Evolutionary conservation across 148 eudicot genomes (phyloP).

Genomic region (Rhododendron vialii): DNA sequence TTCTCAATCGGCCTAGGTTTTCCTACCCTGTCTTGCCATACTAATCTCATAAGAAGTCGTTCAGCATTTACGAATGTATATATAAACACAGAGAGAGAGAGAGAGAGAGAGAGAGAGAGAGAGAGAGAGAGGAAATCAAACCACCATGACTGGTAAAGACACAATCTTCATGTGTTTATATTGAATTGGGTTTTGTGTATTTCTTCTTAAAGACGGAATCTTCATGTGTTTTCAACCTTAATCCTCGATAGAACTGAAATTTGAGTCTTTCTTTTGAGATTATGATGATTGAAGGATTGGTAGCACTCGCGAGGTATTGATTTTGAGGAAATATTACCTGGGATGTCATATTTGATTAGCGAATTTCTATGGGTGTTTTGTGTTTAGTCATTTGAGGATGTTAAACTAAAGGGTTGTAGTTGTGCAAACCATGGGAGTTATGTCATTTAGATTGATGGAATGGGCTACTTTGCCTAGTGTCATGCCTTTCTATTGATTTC

Average conservation of each 20-base stretch:
- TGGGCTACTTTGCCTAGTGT: background rate
- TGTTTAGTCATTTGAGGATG: background rate
- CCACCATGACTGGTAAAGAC: slow-evolving; percentile 43
- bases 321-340: background rate
- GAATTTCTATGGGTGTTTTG: background rate
- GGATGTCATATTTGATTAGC: background rate
- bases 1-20: background rate
- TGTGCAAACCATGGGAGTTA: background rate
- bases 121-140: background rate
- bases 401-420: background rate
- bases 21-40: background rate
- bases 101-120: background rate
- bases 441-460: background rate
- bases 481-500: background rate
- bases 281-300: background rate
- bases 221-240: background rate
- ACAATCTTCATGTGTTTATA: background rate
- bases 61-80: background rate
- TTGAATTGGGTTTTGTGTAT: background rate
- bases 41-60: background rate
- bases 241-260: background rate
- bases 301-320: background rate
- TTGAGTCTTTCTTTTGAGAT: background rate
- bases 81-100: too few species aligned
- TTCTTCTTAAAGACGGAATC: background rate